Conservation (phyloP, 805 yeast species). For the Metschnikowia similis region DNA sequence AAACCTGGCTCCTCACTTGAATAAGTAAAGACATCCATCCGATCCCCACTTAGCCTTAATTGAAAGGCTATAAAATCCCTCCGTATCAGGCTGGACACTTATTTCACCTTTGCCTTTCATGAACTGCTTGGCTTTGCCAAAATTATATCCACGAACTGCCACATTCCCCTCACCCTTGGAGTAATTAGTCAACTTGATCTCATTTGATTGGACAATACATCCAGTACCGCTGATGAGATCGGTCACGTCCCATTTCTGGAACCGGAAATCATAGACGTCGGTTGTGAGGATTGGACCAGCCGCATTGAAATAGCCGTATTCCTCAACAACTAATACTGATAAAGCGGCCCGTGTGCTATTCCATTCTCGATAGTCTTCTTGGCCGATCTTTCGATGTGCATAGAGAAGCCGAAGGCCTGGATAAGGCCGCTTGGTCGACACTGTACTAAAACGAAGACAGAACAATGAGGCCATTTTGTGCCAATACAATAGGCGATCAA, state of each 20-base stretch:
- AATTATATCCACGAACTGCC: constrained; percentile 59
- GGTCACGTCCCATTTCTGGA: constrained; percentile 23
- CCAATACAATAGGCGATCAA: constrained; percentile 23
- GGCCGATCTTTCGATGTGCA: constrained; percentile 25
- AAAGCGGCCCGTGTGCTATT: constrained; percentile 43
- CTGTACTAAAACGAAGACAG: constrained; percentile 43
- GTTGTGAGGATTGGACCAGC: constrained; percentile 59
- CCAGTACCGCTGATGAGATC: constrained; percentile 43
- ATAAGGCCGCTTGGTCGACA: constrained; percentile 13
- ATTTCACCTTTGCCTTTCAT: constrained; percentile 15
- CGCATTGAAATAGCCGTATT: constrained; percentile 41
- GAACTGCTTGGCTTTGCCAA: constrained; percentile 45
- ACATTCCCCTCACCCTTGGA: constrained; percentile 45
- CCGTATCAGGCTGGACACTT: constrained; percentile 14
- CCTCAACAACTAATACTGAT: constrained; percentile 50
- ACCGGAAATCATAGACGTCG: constrained; percentile 60
- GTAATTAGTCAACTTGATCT: constrained; percentile 45
- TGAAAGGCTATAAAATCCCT: constrained; percentile 42
- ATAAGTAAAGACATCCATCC: constrained; percentile 67
- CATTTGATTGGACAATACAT: constrained; percentile 55
- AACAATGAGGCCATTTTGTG: constrained; percentile 43
- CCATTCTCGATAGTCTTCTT: constrained; percentile 23
- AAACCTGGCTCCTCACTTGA: neutral
- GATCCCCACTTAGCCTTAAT: constrained; percentile 58
- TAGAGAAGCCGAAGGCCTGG: constrained; percentile 40